Evolutionary conservation across 306 rosid genomes (phyloP).

Genomic region (Carpinus fangiana): DNA sequence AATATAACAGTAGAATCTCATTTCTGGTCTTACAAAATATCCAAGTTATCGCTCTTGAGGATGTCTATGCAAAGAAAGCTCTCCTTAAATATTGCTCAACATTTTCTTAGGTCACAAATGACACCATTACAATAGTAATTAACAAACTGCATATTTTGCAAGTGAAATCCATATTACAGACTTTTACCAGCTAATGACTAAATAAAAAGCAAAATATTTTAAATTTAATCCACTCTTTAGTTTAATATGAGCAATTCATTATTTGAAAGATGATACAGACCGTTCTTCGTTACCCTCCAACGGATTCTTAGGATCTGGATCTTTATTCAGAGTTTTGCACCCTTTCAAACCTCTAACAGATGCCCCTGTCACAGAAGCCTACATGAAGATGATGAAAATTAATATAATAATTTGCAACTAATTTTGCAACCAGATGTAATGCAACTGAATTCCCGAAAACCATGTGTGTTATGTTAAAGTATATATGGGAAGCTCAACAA

Average conservation of each 20-base stretch:
- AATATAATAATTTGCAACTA: slow-evolving; percentile 20
- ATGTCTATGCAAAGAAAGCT: background rate
- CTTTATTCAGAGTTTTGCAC: slow-evolving; percentile 75
- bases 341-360: slow-evolving; percentile 84
- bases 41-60: background rate
- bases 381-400: slow-evolving; percentile 31
- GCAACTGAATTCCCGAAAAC: slow-evolving; percentile 15
- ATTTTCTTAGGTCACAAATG: background rate
- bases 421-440: slow-evolving; percentile 1
- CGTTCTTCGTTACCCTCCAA: slow-evolving; percentile 87
- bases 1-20: background rate
- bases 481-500: no score
- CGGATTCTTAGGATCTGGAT: slow-evolving; percentile 89
- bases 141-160: background rate
- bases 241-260: slow-evolving; percentile 3
- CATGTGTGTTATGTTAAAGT: background rate
- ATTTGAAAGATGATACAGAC: slow-evolving; percentile 37
- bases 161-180: background rate
- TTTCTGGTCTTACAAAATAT: background rate
- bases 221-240: background rate
- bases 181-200: slow-evolving; percentile 23
- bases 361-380: slow-evolving; percentile 83
- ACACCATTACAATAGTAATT: background rate
- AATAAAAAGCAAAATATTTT: slow-evolving; percentile 19
- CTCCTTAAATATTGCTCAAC: background rate